Conservation (phyloP, 83 land plant genomes). For the Diphasiastrum complanatum region DNA sequence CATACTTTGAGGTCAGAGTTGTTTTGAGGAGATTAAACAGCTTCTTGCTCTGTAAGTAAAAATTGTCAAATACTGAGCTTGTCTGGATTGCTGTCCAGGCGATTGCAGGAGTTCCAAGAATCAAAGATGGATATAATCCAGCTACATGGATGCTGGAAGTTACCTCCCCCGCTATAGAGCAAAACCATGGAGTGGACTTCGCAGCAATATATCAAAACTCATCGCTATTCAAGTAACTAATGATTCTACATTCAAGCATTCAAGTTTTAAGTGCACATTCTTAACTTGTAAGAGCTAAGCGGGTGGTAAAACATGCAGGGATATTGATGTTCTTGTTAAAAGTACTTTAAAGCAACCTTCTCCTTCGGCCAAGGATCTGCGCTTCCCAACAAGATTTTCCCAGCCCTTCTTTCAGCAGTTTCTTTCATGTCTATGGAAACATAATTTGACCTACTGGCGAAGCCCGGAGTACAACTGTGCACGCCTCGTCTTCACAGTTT, state of each 20-base stretch:
- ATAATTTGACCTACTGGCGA: neutral
- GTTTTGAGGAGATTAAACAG: neutral
- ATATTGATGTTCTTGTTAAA: neutral
- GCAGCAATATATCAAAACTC: neutral
- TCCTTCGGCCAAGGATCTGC: neutral
- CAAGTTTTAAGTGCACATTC: too few species aligned
- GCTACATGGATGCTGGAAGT: conserved; percentile 1
- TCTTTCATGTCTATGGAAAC: neutral
- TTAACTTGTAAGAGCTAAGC: neutral
- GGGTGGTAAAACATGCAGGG: neutral
- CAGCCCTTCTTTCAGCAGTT: neutral
- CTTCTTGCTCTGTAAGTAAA: neutral
- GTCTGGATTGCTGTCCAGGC: neutral
- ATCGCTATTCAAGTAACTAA: neutral
- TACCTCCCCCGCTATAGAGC: neutral
- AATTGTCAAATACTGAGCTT: too few species aligned
- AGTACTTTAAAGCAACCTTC: neutral
- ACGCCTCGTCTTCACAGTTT: neutral
- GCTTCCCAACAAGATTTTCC: neutral
- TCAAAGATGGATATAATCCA: neutral
- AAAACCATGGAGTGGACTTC: neutral
- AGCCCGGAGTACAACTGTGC: neutral
- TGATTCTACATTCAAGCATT: neutral
- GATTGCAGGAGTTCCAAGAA: neutral
- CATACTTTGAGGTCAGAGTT: neutral